phyloP scores from a whole-genome alignment of 2,329 filamentous ascomycete species.

The Ophiostoma piceae region DNA sequence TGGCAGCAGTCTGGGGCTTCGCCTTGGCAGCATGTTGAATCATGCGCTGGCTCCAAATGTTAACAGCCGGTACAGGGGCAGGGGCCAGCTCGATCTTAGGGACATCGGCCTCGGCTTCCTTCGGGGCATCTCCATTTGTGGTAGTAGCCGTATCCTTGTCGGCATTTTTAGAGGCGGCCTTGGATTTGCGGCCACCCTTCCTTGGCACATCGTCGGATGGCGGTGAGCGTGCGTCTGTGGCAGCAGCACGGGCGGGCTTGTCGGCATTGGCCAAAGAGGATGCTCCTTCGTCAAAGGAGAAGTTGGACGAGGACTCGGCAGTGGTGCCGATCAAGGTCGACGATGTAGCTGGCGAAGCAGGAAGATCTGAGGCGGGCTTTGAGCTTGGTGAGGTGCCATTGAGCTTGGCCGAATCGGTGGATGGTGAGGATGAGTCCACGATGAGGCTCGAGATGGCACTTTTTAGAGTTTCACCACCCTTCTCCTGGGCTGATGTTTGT shows the following conservation, averaged over 20 bases:
- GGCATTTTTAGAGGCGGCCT: constrained; percentile 50
- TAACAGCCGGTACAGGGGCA: constrained; percentile 76
- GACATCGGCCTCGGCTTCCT: constrained; percentile 44
- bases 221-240: constrained; percentile 1
- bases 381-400: constrained; percentile 13
- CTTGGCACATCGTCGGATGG: constrained; percentile 54
- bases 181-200: constrained; percentile 56
- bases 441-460: background rate
- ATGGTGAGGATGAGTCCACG: background rate
- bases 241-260: constrained; percentile 17
- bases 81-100: constrained; percentile 66
- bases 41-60: constrained; percentile 78
- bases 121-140: background rate
- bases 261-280: constrained; percentile 54
- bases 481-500: constrained; percentile 26
- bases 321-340: constrained; percentile 36
- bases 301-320: constrained; percentile 24
- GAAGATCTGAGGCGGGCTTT: constrained; percentile 30
- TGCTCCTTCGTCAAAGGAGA: constrained; percentile 30
- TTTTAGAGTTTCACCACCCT: constrained; percentile 28
- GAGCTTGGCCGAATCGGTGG: constrained; percentile 18
- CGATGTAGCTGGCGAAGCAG: constrained; percentile 31
- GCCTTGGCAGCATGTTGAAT: constrained; percentile 57
- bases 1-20: constrained; percentile 31
- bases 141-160: constrained; percentile 47